Conservation (phyloP, 495 filamentous ascomycete genomes). For the Aspergillus conjunctus region DNA sequence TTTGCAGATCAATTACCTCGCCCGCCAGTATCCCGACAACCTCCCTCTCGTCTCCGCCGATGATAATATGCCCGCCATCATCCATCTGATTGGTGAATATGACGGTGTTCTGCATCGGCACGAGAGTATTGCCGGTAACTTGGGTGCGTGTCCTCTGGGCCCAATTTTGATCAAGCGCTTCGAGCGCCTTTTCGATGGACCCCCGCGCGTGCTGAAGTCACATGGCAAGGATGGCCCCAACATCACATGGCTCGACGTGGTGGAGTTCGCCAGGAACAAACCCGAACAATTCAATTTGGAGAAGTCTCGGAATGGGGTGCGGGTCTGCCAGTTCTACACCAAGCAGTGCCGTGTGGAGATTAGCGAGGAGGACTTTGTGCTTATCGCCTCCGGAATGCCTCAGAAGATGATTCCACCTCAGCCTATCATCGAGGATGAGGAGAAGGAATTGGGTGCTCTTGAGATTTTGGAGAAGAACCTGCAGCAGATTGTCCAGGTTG, state of each 20-base stretch:
- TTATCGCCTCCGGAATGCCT: conserved; percentile 78
- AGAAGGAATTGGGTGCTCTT: conserved; percentile 78
- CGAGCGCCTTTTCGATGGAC: conserved; percentile 81
- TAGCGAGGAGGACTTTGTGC: conserved; percentile 79
- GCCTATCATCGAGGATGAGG: conserved; percentile 82
- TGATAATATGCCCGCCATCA: conserved; percentile 61
- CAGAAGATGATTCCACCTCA: conserved; percentile 83
- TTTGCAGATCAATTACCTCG: conserved; percentile 82
- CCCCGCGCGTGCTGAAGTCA: conserved; percentile 67
- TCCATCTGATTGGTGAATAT: conserved; percentile 74
- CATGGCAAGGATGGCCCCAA: conserved; percentile 63
- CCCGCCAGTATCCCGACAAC: conserved; percentile 61
- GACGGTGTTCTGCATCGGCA: conserved; percentile 81
- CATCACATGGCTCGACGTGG: conserved; percentile 81
- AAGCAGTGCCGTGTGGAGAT: conserved; percentile 84
- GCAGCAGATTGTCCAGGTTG: conserved; percentile 71
- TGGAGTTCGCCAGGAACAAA: conserved; percentile 79
- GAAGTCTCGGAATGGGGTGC: conserved; percentile 64
- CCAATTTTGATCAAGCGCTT: conserved; percentile 83
- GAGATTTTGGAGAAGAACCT: conserved; percentile 81
- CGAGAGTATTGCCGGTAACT: conserved; percentile 81
- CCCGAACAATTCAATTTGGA: conserved; percentile 77
- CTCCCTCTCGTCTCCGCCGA: conserved; percentile 62
- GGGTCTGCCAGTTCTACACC: conserved; percentile 77
- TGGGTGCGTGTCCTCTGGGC: conserved; percentile 80